A percentile compares a stretch with the other conserved stretches of the same genome.
Conservation (phyloP, 768 basidiomycete genomes). For the Calvatia gigantea region DNA sequence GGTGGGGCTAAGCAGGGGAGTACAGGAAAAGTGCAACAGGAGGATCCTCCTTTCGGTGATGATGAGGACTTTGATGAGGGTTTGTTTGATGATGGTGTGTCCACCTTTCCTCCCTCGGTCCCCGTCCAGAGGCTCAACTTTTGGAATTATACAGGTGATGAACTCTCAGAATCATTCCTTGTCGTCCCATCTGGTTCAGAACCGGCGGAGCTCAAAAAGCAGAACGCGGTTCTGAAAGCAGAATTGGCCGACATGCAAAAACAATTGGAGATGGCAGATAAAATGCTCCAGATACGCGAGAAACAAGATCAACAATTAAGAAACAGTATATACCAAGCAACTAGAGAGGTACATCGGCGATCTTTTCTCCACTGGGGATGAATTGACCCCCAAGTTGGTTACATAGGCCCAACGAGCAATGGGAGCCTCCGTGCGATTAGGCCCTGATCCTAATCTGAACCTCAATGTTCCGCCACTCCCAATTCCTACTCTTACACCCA, state of each 20-base stretch:
- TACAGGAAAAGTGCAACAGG: slow-evolving; percentile 9
- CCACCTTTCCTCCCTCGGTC: slow-evolving; percentile 14
- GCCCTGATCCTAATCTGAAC: slow-evolving; percentile 58
- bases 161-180: slow-evolving; percentile 78
- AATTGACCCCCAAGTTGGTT: neutral
- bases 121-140: neutral
- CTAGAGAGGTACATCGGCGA: slow-evolving; percentile 48
- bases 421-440: slow-evolving; percentile 58
- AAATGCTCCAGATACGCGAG: slow-evolving; percentile 61
- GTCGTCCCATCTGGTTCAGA: slow-evolving; percentile 65
- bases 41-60: slow-evolving; percentile 18
- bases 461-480: slow-evolving; percentile 52
- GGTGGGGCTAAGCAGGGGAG: slow-evolving; percentile 9
- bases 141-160: slow-evolving; percentile 40
- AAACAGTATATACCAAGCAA: slow-evolving; percentile 72
- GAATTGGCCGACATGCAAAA: slow-evolving; percentile 58
- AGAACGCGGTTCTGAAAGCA: slow-evolving; percentile 61
- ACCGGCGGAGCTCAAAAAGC: slow-evolving; percentile 51
- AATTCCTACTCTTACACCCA: slow-evolving; percentile 46
- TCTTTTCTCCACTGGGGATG: neutral
- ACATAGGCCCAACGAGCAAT: slow-evolving; percentile 75
- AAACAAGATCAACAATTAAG: slow-evolving; percentile 79
- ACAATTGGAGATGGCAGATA: slow-evolving; percentile 59
- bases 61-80: slow-evolving; percentile 59
- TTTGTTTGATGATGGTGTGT: slow-evolving; percentile 62